Percentiles rank a stretch among this genome's conserved stretches.
Evolutionary conservation across 306 rosid species (phyloP).

Genomic region (Elaeagnus macrophylla): DNA sequence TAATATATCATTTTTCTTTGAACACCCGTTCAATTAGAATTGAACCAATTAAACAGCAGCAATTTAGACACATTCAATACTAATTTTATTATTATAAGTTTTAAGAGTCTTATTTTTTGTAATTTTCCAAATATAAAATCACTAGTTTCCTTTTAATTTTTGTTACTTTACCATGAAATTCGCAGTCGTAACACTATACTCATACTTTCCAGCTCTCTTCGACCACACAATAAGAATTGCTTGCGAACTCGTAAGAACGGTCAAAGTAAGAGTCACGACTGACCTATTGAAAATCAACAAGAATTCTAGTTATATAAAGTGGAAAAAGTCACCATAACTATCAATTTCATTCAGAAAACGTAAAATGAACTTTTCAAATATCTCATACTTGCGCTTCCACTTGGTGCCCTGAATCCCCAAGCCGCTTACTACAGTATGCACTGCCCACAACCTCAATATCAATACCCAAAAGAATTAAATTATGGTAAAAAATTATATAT

Average conservation of each 20-base stretch:
- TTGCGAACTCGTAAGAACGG: constrained; percentile 87
- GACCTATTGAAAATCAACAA: constrained; percentile 42
- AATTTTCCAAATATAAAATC: no score
- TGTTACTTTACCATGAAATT: constrained; percentile 60
- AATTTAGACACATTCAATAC: no score
- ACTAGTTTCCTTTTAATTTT: not conserved
- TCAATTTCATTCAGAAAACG: not conserved
- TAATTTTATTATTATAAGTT: no score
- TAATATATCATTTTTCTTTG: no score
- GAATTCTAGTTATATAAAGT: not conserved
- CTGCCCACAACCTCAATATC: constrained; percentile 8
- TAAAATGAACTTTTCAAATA: not conserved
- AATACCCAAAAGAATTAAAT: not conserved
- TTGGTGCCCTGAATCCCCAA: constrained; percentile 33
- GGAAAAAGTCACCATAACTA: not conserved
- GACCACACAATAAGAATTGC: constrained; percentile 96
- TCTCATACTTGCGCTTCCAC: constrained; percentile 51
- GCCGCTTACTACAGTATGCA: constrained; percentile 17
- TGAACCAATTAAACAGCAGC: no score
- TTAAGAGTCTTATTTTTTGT: no score
- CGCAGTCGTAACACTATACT: constrained; percentile 92
- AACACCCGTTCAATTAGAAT: no score
- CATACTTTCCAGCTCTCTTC: constrained; percentile 89
- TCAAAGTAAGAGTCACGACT: constrained; percentile 63
- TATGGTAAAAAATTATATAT: not conserved